Conservation (phyloP, 1,139 yeast species). For the Magnusiomyces ingens region DNA sequence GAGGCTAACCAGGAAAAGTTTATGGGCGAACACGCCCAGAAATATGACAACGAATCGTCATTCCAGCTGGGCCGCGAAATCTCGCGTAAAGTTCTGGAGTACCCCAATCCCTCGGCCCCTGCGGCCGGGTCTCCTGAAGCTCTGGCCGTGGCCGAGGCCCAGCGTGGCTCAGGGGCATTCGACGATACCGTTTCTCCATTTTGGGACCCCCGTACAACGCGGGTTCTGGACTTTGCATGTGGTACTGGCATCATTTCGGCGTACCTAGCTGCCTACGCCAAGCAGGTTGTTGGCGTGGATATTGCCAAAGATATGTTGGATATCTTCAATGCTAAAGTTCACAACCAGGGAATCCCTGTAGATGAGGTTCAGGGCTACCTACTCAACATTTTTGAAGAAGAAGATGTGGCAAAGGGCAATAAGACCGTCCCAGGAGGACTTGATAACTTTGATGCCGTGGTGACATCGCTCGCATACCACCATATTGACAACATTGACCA, state of each 20-base stretch:
- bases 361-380: constrained; percentile 22
- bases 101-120: constrained; percentile 7
- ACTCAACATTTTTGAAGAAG: constrained; percentile 18
- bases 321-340: constrained; percentile 22
- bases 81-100: constrained; percentile 14
- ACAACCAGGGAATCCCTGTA: constrained; percentile 22
- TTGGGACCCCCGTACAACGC: constrained; percentile 22
- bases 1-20: constrained; percentile 8
- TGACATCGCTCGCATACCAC: constrained; percentile 28
- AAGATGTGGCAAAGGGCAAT: constrained; percentile 18
- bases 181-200: constrained; percentile 8
- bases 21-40: constrained; percentile 6
- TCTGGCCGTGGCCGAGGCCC: background rate
- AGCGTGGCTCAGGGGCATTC: constrained; percentile 1
- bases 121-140: background rate
- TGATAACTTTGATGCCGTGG: constrained; percentile 24
- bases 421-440: constrained; percentile 21
- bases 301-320: constrained; percentile 27
- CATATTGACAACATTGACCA: constrained; percentile 25
- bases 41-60: constrained; percentile 21
- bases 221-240: constrained; percentile 30
- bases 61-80: constrained; percentile 38
- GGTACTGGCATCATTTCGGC: constrained; percentile 28
- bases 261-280: constrained; percentile 24
- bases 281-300: constrained; percentile 28